These are phyloP conservation scores for Alternaria sp. DNA, from an alignment of 2,329 filamentous ascomycete genomes.

Conservation along the genomic window DNA sequence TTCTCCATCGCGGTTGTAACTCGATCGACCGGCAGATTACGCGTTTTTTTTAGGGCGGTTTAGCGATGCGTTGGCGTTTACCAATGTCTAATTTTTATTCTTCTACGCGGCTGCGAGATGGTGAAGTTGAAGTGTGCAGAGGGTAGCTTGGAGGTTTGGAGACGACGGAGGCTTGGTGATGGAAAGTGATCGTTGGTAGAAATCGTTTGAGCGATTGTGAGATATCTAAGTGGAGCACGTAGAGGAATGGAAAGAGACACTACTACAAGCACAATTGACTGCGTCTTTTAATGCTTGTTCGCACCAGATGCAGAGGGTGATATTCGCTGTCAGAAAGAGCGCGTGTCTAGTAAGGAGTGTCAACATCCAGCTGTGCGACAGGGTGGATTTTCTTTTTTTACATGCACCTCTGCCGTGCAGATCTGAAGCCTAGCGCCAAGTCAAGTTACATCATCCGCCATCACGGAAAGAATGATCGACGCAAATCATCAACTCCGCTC, in stretches of 20 bases:
- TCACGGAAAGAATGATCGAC: slow-evolving; percentile 7
- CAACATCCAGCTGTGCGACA: slow-evolving; percentile 1
- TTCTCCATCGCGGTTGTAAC: slow-evolving; percentile 28
- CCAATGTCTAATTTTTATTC: slow-evolving; percentile 38
- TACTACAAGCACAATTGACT: not conserved
- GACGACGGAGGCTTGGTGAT: slow-evolving; percentile 9
- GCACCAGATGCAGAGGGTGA: not conserved
- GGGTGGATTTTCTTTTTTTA: not conserved
- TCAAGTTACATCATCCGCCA: not conserved
- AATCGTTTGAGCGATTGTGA: slow-evolving; percentile 11
- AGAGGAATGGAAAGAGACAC: slow-evolving; percentile 25
- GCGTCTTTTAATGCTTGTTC: not conserved
- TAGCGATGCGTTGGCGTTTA: slow-evolving; percentile 30
- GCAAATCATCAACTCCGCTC: slow-evolving; percentile 12
- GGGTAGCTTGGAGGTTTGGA: slow-evolving; percentile 5
- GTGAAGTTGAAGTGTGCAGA: not conserved
- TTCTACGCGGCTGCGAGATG: slow-evolving; percentile 12
- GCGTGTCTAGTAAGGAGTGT: not conserved
- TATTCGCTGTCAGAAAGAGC: not conserved
- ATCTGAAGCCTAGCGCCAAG: slow-evolving; percentile 10
- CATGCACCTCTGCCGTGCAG: slow-evolving; percentile 6
- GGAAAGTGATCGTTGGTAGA: not conserved
- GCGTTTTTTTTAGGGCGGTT: slow-evolving; percentile 30
- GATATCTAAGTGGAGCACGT: slow-evolving; percentile 24
- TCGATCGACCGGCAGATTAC: slow-evolving; percentile 28